A percentile compares a stretch with the other conserved stretches of the same genome.
These are phyloP conservation scores for Syzygium syzygioides DNA, from an alignment of 441 rosid genomes.

Conservation along the genomic window DNA sequence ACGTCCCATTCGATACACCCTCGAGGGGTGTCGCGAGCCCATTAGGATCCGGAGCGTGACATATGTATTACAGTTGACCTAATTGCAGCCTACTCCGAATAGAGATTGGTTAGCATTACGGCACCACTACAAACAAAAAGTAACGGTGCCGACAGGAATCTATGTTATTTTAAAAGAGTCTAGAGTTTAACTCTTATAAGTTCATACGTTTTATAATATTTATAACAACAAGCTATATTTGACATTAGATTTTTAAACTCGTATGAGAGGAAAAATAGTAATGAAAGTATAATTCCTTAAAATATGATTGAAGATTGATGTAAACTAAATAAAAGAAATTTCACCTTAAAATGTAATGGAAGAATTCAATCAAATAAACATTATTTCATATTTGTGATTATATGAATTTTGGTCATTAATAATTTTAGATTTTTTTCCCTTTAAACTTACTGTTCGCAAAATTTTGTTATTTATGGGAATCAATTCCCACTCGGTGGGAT, in stretches of 20 bases:
- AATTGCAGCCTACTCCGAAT: not conserved
- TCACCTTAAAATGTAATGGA: not conserved
- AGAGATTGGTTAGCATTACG: not conserved
- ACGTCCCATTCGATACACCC: no score
- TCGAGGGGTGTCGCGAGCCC: no score
- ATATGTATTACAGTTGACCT: not conserved
- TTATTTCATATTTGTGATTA: not conserved
- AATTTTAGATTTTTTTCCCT: not conserved
- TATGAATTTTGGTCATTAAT: not conserved
- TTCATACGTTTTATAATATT: not conserved
- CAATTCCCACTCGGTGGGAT: no score
- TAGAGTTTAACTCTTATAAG: not conserved
- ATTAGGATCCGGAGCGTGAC: no score
- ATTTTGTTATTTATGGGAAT: no score
- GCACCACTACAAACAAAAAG: not conserved
- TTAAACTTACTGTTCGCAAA: no score
- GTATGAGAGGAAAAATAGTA: not conserved
- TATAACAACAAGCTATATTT: not conserved
- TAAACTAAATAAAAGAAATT: not conserved
- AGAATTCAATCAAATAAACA: not conserved
- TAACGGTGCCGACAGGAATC: not conserved
- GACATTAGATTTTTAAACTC: not conserved
- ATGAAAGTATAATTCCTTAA: not conserved
- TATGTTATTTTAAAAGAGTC: not conserved
- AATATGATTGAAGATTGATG: not conserved